Evolutionary conservation across 2,329 filamentous ascomycete species (phyloP), one percentile per base, ranked within the genome.

Genomic region (Apiospora arundinis): DNA sequence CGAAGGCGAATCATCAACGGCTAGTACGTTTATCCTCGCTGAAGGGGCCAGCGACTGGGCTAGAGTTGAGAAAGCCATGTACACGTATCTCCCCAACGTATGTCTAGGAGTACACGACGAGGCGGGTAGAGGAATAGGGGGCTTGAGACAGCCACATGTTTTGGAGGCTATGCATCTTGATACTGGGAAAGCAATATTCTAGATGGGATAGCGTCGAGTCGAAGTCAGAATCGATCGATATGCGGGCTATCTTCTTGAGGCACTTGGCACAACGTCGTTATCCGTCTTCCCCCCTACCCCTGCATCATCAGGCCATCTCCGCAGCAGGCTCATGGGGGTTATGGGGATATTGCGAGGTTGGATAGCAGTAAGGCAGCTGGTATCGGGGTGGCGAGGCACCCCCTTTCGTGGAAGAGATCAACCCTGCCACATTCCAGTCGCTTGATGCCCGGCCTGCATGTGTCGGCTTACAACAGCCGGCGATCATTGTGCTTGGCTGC

Each of bases 1-100:
- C n/a, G 8, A n/a, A 25, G 25, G 7, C 2, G n/a, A 12, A 25
- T 12, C 48, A 25, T 49, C 7, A 11, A 8, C 37, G 32, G 25
- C 25, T 65, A 37, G 60, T 70, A 69, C 72, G 71, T 70, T 56
- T 52, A 14, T 48, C 68, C 46, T n/a, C 69, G 44, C 49, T 21
- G 68, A 71, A 42, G 72, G 70, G 1, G 66, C 28, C 25, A 66
- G 49, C 21, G 42, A 65, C 11, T 75, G 74, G 74, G 71, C 69
- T 37, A 73, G 71, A 70, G 25, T 44, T 44, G 72, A 75, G 25
- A 71, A 52, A 40, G 71, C 75, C n/a, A 76, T 75, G 75, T 66
- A 76, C 49, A 70, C 71, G n/a, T 52, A 73, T 21, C 70, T 75
- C 14, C 18, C 65, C 66, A 56, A 69, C 21, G n/a, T 75, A 63